Base-by-base conservation (phyloP, 1,139 yeast species). In the Groenewaldozyma auringiensis region DNA sequence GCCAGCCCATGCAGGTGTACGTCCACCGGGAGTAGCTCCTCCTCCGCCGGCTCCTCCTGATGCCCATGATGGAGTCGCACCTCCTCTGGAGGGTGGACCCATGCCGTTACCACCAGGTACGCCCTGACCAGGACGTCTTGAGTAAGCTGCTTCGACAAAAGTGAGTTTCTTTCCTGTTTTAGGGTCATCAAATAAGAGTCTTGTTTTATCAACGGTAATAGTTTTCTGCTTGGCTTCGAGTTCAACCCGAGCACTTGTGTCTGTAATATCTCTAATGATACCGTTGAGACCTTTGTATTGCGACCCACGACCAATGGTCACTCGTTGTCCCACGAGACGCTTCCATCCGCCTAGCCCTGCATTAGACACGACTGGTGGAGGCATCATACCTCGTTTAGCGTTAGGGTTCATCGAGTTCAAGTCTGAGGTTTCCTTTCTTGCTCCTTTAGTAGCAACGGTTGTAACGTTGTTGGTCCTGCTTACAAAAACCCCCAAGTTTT, bases 221-320 rank as follows among this genome's bases (percentile, higher is more conserved):
- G 83, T 85, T 64, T 92, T 94, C 59, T 83, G 82, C 59, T 88
- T 89, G 34, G 96, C 85, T 64, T 92, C 97, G 53, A 92, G 75
- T 66, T 92, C 99, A 41, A 92, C 84, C 51, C 97, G 77, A 2
- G 97, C 97, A 57, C 75, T 78, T 18, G 82, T 83, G 51, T 94
- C 98, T 56, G 88, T 94, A 13, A 95, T 86, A 61, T 92, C 97
- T 52, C 85, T 84, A 37, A 94, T 88, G 55, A 86, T 84, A 61
- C 98, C 99, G 71, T 83, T 81, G 56, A 88, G 78, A 37, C 98
- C 97, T 68, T 92, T 94, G 66, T 89, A 87, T 52, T 89, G 89
- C 4, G 97, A 96, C 9, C 81, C 71, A 57, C 84, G 80, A 31
- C 86, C 80, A 42, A 94, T 84, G 50, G 89, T 79, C 27, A 92